These are phyloP conservation scores for Phalaenopsis hybrid DNA, from an alignment of 116 monocot species.

Conservation along the genomic window DNA sequence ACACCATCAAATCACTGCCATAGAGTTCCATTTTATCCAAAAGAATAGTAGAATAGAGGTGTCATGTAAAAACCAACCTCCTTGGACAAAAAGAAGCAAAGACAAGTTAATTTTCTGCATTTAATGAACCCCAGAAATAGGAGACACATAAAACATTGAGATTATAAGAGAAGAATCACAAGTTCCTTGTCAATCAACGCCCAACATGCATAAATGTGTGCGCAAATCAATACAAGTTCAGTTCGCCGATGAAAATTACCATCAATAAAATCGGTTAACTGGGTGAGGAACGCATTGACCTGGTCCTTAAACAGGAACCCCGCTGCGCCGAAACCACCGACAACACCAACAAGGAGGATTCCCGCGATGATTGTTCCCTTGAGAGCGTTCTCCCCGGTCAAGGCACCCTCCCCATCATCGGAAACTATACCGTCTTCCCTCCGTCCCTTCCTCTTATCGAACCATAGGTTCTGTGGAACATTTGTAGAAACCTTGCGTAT, in stretches of 20 bases:
- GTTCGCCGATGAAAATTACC: constrained; percentile 30
- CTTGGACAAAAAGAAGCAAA: background rate
- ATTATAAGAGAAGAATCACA: background rate
- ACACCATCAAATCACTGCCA: background rate
- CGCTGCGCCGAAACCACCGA: constrained; percentile 70
- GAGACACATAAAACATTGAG: background rate
- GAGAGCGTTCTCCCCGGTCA: constrained; percentile 34
- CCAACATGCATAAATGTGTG: background rate
- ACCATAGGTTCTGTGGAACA: constrained; percentile 44
- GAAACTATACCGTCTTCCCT: constrained; percentile 9
- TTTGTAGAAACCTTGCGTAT: constrained; percentile 40
- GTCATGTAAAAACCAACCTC: background rate
- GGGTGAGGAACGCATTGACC: constrained; percentile 76
- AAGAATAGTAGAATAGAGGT: background rate
- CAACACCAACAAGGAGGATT: constrained; percentile 54
- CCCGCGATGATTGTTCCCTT: constrained; percentile 76
- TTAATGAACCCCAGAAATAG: no score
- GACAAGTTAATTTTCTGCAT: background rate
- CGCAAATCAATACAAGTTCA: background rate
- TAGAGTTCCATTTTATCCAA: background rate
- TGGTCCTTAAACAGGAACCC: constrained; percentile 84
- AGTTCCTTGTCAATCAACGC: background rate
- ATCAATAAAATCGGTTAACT: constrained; percentile 81
- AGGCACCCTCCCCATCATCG: constrained; percentile 17
- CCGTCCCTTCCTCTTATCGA: constrained; percentile 25